Percentiles rank a stretch among this genome's conserved stretches.
Conservation (phyloP, 345 rosid genomes). For the Salix suchowensis region DNA sequence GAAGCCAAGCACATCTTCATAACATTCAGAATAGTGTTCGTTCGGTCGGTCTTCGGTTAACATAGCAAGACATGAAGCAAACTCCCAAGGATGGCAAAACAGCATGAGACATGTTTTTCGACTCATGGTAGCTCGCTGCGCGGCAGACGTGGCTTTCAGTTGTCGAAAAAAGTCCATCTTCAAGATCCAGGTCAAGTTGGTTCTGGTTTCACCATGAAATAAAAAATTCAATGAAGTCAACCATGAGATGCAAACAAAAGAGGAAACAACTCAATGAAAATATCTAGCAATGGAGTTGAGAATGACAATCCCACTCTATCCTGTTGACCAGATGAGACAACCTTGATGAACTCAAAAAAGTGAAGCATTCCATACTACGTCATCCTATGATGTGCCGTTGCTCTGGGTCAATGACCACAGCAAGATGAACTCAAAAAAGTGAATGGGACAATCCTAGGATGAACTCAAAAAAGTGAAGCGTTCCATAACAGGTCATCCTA, state of each 20-base stretch:
- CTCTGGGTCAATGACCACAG: background rate
- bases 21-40: background rate
- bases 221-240: background rate
- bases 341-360: background rate
- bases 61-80: background rate
- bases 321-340: background rate
- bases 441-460: background rate
- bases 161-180: background rate
- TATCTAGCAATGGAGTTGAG: background rate
- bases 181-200: conserved; percentile 1
- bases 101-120: background rate
- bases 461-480: background rate
- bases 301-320: background rate
- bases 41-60: background rate
- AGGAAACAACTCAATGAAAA: background rate
- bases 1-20: conserved; percentile 3
- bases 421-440: background rate
- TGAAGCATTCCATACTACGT: background rate
- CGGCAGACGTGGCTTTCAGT: conserved; percentile 14
- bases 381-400: background rate
- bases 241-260: background rate
- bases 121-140: conserved; percentile 13
- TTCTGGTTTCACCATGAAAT: conserved; percentile 18
- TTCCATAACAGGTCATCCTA: background rate
- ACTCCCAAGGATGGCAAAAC: background rate